Base-by-base conservation (phyloP, 805 yeast species). In the Vanderwaltozyma verrucispora region DNA sequence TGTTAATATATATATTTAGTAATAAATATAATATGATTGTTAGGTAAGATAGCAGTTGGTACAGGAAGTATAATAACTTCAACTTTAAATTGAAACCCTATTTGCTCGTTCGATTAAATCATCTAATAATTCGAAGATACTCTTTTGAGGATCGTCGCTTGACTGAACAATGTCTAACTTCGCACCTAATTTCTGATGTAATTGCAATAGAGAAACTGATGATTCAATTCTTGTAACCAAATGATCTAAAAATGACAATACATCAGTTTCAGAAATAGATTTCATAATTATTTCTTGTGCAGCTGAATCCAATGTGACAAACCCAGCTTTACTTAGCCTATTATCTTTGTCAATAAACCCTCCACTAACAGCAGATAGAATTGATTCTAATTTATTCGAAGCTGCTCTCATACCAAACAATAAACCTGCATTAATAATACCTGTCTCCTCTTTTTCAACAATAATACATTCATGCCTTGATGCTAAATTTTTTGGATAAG, bases 221-320 rank as follows among this genome's bases (percentile, higher is more conserved):
- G 74, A 69, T 51, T 84, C 94, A 28, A 83, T 64, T 54, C 94
- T 68, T 0, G 87, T 74, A 12, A 80, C 72, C 20, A 79, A 60
- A 45, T 77, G 81, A 40, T 79, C 85, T 42, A 82, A 62, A 31
- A 79, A 65, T 4, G 69, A 63, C 29, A 76, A 56, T 28, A 77
- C 52, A 30, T 79, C 86, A 19, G 41, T 39, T 32, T 56, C 68
- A 19, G 53, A 29, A 4, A 49, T 45, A 0, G 48, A 30, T 24
- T 38, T 40, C 32, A 52, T 51, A 5, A 52, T 47, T 2, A 53
- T 43, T 15, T 45, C 28, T 14, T 42, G 48, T 0, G 45, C 39
- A 7, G 46, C 46, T 15, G 52, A 56, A 20, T 54, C 51, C 19
- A 31, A 14, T 19, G 17, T 15, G 6, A 20, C 6, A 20, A 30